phyloP scores from a whole-genome alignment of 345 rosid species.

The Tarenaya hassleriana region DNA sequence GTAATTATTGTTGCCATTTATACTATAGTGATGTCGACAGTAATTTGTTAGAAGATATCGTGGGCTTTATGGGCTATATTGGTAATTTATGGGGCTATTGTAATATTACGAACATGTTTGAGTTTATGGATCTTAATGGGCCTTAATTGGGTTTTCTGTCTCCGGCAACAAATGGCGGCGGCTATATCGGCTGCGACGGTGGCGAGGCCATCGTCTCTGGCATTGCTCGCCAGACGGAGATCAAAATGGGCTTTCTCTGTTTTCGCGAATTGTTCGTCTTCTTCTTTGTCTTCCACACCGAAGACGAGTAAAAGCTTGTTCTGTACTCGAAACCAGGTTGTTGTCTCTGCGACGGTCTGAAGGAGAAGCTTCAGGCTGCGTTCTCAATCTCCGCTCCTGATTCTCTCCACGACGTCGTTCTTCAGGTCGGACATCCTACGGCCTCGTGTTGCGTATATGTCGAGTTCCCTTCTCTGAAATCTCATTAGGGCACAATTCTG shows the following conservation, averaged over 20 bases:
- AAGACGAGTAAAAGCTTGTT: slow-evolving; percentile 46
- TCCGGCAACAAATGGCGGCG: slow-evolving; percentile 20
- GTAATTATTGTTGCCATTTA: no score
- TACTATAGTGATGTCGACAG: no score
- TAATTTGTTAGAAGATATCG: no score
- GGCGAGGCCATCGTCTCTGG: slow-evolving; percentile 27
- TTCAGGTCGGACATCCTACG: slow-evolving; percentile 41
- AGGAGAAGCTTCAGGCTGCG: slow-evolving; percentile 77
- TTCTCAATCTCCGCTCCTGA: slow-evolving; percentile 50
- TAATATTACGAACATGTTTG: no score
- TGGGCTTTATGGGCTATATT: no score
- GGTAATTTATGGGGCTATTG: no score
- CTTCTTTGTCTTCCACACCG: slow-evolving; percentile 35
- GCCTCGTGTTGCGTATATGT: neutral
- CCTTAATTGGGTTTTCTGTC: no score
- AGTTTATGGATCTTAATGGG: no score
- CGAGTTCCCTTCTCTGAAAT: neutral
- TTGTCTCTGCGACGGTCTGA: slow-evolving; percentile 93
- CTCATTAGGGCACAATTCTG: neutral
- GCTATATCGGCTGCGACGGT: slow-evolving; percentile 35
- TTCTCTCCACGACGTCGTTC: slow-evolving; percentile 60
- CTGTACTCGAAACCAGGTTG: slow-evolving; percentile 87
- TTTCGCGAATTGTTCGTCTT: slow-evolving; percentile 26
- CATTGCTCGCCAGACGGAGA: slow-evolving; percentile 28
- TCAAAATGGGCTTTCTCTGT: slow-evolving; percentile 29